Percentiles rank a stretch among this genome's conserved stretches.
Conservation (phyloP, 768 basidiomycete genomes). For the Termitomyces eurrhizus region DNA sequence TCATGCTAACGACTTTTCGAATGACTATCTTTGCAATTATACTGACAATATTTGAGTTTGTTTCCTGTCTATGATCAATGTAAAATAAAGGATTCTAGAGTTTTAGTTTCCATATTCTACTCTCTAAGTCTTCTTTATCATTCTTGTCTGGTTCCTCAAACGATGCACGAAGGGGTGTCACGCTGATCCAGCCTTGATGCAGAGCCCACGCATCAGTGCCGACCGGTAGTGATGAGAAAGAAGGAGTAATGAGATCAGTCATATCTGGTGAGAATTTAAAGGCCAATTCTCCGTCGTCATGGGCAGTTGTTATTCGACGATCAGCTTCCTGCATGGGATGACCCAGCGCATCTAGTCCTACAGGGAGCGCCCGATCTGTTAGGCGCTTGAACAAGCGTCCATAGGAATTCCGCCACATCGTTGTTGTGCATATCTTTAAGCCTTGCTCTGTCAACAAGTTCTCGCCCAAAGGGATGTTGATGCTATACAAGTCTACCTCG, state of each 20-base stretch:
- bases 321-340: slow-evolving; percentile 2
- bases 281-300: slow-evolving; percentile 36
- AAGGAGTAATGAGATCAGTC: slow-evolving; percentile 60
- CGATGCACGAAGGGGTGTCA: slow-evolving; percentile 72
- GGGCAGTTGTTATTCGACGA: neutral
- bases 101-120: slow-evolving; percentile 53
- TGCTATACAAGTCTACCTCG: slow-evolving; percentile 78
- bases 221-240: slow-evolving; percentile 53
- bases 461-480: slow-evolving; percentile 85
- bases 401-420: slow-evolving; percentile 83
- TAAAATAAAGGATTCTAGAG: slow-evolving; percentile 31
- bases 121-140: slow-evolving; percentile 28
- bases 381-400: slow-evolving; percentile 70
- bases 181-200: slow-evolving; percentile 61
- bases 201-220: slow-evolving; percentile 86
- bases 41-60: neutral
- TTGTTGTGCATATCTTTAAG: slow-evolving; percentile 74
- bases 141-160: slow-evolving; percentile 59
- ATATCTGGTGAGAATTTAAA: slow-evolving; percentile 79
- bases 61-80: neutral
- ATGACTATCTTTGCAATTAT: neutral
- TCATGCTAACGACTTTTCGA: neutral
- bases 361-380: slow-evolving; percentile 26
- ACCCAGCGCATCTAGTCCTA: slow-evolving; percentile 40
- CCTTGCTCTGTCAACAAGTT: slow-evolving; percentile 55